A percentile compares a stretch with the other conserved stretches of the same genome.
These are phyloP conservation scores for Gaultheria prostrata DNA, from an alignment of 148 eudicot species.

Conservation along the genomic window DNA sequence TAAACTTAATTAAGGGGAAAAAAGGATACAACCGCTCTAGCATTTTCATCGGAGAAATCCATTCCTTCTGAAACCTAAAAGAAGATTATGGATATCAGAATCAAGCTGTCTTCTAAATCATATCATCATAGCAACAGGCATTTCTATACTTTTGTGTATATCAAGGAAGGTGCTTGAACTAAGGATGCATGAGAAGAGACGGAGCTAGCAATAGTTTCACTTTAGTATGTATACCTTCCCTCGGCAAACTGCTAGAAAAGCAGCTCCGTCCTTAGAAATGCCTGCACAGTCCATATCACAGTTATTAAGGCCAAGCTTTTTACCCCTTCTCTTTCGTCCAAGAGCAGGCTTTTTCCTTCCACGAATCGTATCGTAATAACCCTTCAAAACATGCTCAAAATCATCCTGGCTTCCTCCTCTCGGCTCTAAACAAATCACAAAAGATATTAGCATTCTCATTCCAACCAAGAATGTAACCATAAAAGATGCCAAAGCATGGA, in stretches of 20 bases:
- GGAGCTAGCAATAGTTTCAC: not conserved
- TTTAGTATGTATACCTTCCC: conserved; percentile 65
- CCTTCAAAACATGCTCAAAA: conserved; percentile 68
- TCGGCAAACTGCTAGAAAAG: conserved; percentile 96
- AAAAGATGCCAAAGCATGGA: conserved; percentile 3
- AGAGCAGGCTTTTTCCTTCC: conserved; percentile 36
- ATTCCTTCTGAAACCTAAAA: conserved; percentile 96
- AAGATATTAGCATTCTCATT: conserved; percentile 2
- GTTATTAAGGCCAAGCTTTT: conserved; percentile 43
- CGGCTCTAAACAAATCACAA: conserved; percentile 57
- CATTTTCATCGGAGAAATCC: conserved; percentile 94
- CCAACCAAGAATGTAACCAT: not conserved
- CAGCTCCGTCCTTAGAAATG: conserved; percentile 59
- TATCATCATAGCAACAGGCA: not conserved
- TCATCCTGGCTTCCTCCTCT: conserved; percentile 86
- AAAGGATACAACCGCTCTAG: conserved; percentile 98
- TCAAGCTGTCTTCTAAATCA: not conserved
- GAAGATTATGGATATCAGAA: conserved; percentile 12
- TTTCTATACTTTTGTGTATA: not conserved
- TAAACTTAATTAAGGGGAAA: conserved; percentile 4
- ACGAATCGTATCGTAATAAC: conserved; percentile 63
- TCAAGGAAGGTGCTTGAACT: not conserved
- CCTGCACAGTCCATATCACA: conserved; percentile 26
- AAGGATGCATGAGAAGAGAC: not conserved
- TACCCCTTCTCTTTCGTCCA: conserved; percentile 66